Evolutionary conservation across 805 yeast species (phyloP).

Genomic region (Yamadazyma philogaea): DNA sequence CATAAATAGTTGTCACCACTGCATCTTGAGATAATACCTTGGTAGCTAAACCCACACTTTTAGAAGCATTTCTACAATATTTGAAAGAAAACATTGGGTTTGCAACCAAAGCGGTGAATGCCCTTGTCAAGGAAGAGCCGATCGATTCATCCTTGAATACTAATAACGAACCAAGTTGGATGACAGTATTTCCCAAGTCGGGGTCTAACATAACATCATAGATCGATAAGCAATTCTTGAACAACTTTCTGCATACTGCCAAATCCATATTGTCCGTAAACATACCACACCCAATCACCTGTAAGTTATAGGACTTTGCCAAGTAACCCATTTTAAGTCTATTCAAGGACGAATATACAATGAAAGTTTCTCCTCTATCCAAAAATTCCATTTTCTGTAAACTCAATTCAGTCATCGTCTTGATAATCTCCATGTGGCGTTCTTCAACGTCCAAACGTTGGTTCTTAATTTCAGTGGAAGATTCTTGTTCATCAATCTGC

Average conservation of each 20-base stretch:
- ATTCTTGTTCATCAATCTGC: constrained; percentile 16
- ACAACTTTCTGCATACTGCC: constrained; percentile 42
- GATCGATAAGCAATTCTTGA: constrained; percentile 51
- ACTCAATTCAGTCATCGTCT: constrained; percentile 31
- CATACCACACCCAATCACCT: constrained; percentile 59
- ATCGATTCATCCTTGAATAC: constrained; percentile 39
- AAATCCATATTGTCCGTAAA: constrained; percentile 44
- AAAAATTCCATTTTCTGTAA: constrained; percentile 42
- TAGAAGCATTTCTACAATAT: constrained; percentile 52
- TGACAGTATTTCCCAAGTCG: constrained; percentile 47
- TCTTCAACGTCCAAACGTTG: constrained; percentile 20
- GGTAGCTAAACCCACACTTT: constrained; percentile 62
- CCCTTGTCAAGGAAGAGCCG: constrained; percentile 39
- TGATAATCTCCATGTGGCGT: constrained; percentile 25
- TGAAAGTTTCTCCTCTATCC: constrained; percentile 56
- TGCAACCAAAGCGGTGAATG: constrained; percentile 53
- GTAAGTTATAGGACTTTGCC: constrained; percentile 55
- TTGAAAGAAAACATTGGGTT: constrained; percentile 47
- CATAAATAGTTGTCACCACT: constrained; percentile 78
- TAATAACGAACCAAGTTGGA: constrained; percentile 56
- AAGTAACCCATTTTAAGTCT: constrained; percentile 49
- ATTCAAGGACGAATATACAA: constrained; percentile 49
- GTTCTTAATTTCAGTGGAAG: neutral
- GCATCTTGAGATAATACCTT: constrained; percentile 74
- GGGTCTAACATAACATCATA: constrained; percentile 53